Evolutionary conservation across 2,329 filamentous ascomycete species (phyloP), one percentile per base, ranked within the genome.

Genomic region (Magnaporthales sp.): DNA sequence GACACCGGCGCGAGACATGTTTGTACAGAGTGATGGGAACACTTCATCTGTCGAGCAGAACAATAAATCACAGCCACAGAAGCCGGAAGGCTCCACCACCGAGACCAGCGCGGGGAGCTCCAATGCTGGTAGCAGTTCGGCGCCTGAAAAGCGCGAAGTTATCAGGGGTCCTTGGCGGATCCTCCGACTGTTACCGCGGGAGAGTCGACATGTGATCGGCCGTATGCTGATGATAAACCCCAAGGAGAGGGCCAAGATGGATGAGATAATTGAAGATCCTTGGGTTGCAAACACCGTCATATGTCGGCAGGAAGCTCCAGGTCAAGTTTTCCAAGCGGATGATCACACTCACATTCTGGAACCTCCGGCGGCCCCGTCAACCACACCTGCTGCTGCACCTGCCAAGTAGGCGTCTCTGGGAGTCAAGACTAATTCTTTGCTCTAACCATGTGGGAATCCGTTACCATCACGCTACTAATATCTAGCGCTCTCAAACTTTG

Each of bases 101-200:
- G 24, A 29, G 1, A 61, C 10, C 24, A 58, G 5, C 51, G 62
- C 30, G 22, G 61, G n/a, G 15, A 32, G 24, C 13, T 26, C 26
- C 62, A 64, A 24, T 64, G 67, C 26, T 24, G 32, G 68, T 29
- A 22, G 31, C 66, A 68, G 67, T 22, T 68, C 68, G 65, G 66
- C 73, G n/a, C 73, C 71, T 1, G 85, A 87, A 38, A 88, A 86
- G 73, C 90, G 88, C 73, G 90, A 93, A 75, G 86, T 92, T 0
- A 96, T 99, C 71, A 92, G 93, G 73, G 95, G 95, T 0, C 95
- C 95, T 2, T 96, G 94, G 91, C 86, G 95, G 62, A 85, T 99
- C 60, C 81, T 99, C 31, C 87, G 95, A 58, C 81, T 98, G 46
- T 82, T 99, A 10, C 95, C 95, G 0, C 85, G 94, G 68, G 95